Evolutionary conservation across 208 protist genomes (phyloP), one percentile per base, ranked within the genome.

Genomic region (Plasmodiophora brassicae): DNA sequence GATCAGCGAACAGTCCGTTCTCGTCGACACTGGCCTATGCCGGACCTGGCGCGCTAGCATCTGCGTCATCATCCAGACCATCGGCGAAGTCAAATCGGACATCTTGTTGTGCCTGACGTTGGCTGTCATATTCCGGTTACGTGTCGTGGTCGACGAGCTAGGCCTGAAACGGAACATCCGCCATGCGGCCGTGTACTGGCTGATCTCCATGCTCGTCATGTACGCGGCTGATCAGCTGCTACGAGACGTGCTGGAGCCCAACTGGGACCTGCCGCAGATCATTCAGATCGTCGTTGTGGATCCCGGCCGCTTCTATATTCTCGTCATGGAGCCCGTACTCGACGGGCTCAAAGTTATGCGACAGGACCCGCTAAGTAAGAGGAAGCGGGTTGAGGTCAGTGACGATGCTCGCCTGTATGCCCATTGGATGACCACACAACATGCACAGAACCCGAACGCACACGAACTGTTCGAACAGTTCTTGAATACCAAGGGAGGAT

Each of bases 381-480:
- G n/a, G 14, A 78, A 5, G 5, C 14, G 41, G n/a, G 32, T 8
- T 36, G 10, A 8, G 14, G 32, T 14, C 65, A 14, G n/a, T 32
- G 5, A 38, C 5, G 14, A 44, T 32, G 65, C 32, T 78, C 5
- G 20, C 5, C 65, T 32, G 14, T n/a, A 78, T 78, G 65, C 5
- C 41, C n/a, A 78, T 78, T 32, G 20, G 65, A 32, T 36, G n/a
- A n/a, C n/a, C n/a, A n/a, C n/a, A n/a, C n/a, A n/a, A n/a, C n/a
- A n/a, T n/a, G n/a, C n/a, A n/a, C n/a, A n/a, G n/a, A n/a, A n/a
- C n/a, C n/a, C n/a, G n/a, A n/a, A n/a, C n/a, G n/a, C n/a, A n/a
- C n/a, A n/a, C n/a, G n/a, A n/a, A n/a, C n/a, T n/a, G 5, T 78
- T 78, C n/a, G 65, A 78, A 78, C 32, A 38, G 20, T 78, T 78